Conservation (phyloP, 2,329 filamentous ascomycete genomes). For the Davidsoniella eucalypti region DNA sequence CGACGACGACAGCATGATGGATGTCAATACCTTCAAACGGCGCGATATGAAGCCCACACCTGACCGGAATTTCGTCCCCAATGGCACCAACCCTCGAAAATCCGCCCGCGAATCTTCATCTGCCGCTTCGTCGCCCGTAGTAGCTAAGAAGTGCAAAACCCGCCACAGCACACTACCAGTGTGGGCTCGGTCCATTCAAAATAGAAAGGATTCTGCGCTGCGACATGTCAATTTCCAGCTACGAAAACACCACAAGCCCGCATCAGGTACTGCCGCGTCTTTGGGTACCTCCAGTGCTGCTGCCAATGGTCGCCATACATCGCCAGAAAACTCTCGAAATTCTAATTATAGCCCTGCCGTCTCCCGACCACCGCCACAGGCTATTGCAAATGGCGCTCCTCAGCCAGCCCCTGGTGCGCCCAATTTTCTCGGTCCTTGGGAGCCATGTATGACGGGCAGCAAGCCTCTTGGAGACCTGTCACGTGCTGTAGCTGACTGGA, state of each 20-base stretch:
- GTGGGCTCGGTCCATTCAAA: conserved; percentile 30
- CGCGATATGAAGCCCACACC: conserved; percentile 8
- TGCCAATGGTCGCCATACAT: conserved; percentile 25
- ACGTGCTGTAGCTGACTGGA: conserved; percentile 63
- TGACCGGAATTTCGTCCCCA: conserved; percentile 2
- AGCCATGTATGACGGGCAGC: conserved; percentile 50
- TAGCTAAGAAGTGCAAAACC: conserved; percentile 23
- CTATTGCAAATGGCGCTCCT: neutral
- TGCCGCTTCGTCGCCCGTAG: conserved; percentile 16
- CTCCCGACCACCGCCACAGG: conserved; percentile 14
- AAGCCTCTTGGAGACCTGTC: conserved; percentile 59
- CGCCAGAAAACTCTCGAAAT: conserved; percentile 28
- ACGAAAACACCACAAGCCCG: conserved; percentile 22
- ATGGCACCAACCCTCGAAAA: conserved; percentile 7
- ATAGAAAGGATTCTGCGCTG: conserved; percentile 22
- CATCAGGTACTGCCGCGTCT: conserved; percentile 21
- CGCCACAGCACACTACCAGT: conserved; percentile 25
- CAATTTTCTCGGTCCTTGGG: conserved; percentile 38
- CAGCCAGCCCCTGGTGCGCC: conserved; percentile 1
- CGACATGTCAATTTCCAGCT: conserved; percentile 30
- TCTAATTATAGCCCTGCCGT: conserved; percentile 14
- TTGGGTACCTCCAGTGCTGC: conserved; percentile 16
- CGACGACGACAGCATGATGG: conserved; percentile 24
- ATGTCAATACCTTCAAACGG: conserved; percentile 6
- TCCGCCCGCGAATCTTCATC: conserved; percentile 6